A percentile compares a stretch with the other conserved stretches of the same genome.
These are phyloP conservation scores for Sclerotinia trifoliorum DNA, from an alignment of 2,329 filamentous ascomycete genomes.

Conservation along the genomic window DNA sequence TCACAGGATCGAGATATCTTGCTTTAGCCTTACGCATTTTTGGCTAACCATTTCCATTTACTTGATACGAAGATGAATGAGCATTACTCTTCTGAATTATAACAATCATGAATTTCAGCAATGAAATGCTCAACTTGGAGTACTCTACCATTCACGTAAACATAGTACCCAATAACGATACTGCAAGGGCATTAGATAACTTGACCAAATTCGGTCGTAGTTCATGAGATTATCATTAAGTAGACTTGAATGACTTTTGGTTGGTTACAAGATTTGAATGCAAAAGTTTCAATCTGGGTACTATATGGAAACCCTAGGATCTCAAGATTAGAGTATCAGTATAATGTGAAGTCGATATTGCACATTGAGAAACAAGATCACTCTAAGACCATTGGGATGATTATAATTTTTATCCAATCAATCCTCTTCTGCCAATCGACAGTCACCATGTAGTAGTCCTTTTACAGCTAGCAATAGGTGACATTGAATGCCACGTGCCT, in stretches of 20 bases:
- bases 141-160: not conserved
- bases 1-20: not conserved
- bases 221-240: not conserved
- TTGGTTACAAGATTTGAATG: not conserved
- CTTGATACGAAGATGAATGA: not conserved
- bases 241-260: too few relatives aligned
- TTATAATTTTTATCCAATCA: not conserved
- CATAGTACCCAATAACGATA: not conserved
- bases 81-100: not conserved
- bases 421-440: not conserved
- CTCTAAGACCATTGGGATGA: not conserved
- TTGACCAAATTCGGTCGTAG: not conserved
- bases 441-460: too few relatives aligned
- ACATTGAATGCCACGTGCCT: too few relatives aligned
- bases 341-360: not conserved
- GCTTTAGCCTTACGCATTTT: not conserved
- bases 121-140: not conserved
- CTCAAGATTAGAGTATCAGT: not conserved
- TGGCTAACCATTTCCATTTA: not conserved
- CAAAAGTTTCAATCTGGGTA: not conserved
- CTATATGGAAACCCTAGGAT: too few relatives aligned
- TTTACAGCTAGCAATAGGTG: too few relatives aligned
- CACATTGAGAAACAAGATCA: not conserved
- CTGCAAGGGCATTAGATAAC: not conserved
- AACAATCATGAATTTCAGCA: not conserved